Conservation (phyloP, 148 eudicot genomes). For the Cornus kousa region DNA sequence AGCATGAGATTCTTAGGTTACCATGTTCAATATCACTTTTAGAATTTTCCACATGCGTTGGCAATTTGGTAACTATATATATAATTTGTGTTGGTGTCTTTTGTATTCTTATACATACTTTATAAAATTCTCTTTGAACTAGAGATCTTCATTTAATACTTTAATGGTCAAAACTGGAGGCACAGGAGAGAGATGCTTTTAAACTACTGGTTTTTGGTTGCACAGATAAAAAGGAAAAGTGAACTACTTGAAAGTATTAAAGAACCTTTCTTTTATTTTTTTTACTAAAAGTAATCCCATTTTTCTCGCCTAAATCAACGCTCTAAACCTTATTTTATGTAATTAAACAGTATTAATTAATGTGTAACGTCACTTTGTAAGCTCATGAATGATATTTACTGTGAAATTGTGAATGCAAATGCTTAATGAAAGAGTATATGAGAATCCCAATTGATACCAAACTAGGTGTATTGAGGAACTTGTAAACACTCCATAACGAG, state of each 20-base stretch:
- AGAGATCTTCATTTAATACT: conserved; percentile 12
- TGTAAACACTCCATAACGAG: neutral
- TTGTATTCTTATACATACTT: neutral
- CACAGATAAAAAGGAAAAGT: neutral
- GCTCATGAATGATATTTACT: neutral
- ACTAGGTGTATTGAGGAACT: neutral
- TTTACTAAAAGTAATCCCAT: conserved; percentile 11
- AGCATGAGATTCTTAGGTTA: neutral
- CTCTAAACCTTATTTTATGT: conserved; percentile 1
- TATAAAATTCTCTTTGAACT: neutral
- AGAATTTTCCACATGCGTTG: conserved; percentile 1
- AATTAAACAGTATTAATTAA: neutral
- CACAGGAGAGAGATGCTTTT: conserved; percentile 7
- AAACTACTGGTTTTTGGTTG: conserved; percentile 8
- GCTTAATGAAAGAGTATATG: neutral
- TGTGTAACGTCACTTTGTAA: conserved; percentile 1
- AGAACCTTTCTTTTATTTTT: neutral
- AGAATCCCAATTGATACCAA: neutral
- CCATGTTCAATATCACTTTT: neutral
- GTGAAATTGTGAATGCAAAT: neutral
- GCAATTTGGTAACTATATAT: neutral
- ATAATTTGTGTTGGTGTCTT: neutral
- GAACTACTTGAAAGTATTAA: conserved; percentile 9
- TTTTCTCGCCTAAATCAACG: conserved; percentile 27
- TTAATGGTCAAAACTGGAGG: conserved; percentile 8